Evolutionary conservation across 768 basidiomycete genomes (phyloP), one percentile per base, ranked within the genome.

Genomic region (Dictyophora rubrovolvata): DNA sequence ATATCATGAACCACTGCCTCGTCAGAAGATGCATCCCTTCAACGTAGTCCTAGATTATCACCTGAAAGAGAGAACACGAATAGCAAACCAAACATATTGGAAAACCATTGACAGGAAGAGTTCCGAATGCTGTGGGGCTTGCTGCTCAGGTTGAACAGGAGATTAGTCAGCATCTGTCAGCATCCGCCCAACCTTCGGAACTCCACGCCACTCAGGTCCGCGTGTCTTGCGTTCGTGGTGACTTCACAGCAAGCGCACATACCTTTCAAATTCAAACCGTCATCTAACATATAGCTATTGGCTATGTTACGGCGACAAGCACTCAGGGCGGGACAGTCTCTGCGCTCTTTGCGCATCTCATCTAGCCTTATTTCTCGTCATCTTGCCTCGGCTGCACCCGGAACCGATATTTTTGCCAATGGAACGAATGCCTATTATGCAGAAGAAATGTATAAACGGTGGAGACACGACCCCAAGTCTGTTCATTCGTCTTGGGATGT

Each of bases 341-440:
- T 59, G 48, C 57, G 22, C 20, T n/a, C 22, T 16, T 37, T 18
- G 50, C 14, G 47, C 28, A 47, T 46, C 12, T 28, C 28, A 8
- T 18, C 50, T 35, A 35, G 21, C 18, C 54, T 61, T 34, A 33
- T 36, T 21, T 23, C 56, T 14, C 64, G 62, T 52, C 55, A 56
- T 37, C 55, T 62, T n/a, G 64, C 65, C 14, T 59, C 61, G 16
- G 36, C 63, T 12, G 51, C 64, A n/a, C 34, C 54, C 8, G 54
- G 55, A 37, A 89, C 89, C 65, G 89, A 92, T 69, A 78, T 79
- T 8, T 96, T 97, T 70, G 94, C 93, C 12, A 95, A 91, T 60
- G 93, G 93, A 47, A 93, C 88, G 47, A 97, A 96, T 73, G 79
- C 92, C 21, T 93, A 95, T 76, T 98, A 98, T 69, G 88, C 87